Percentiles rank a stretch among this genome's conserved stretches.
phyloP scores from a whole-genome alignment of 306 rosid species.

The Ceratonia siliqua region DNA sequence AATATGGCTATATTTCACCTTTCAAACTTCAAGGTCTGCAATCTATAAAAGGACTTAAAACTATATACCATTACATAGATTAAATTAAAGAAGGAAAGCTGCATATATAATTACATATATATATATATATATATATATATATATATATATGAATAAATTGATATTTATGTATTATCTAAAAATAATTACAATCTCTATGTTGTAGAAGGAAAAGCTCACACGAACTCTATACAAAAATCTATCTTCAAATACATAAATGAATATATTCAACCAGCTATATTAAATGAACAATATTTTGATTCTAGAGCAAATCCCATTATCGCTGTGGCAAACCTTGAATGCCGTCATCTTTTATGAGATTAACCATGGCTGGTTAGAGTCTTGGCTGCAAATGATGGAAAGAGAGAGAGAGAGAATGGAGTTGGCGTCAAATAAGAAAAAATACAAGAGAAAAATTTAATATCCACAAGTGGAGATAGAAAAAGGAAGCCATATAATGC shows the following conservation, averaged over 20 bases:
- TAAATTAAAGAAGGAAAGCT: neutral
- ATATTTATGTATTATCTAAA: neutral
- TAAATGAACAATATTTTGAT: constrained; percentile 24
- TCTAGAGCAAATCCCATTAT: constrained; percentile 20
- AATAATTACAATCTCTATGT: constrained; percentile 21
- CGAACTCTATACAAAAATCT: constrained; percentile 26
- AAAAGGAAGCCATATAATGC: neutral
- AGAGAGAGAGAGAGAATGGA: neutral
- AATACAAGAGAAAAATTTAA: neutral
- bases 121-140: neutral
- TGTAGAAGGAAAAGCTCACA: neutral
- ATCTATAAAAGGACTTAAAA: neutral
- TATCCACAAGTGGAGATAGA: constrained; percentile 18
- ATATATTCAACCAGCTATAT: neutral
- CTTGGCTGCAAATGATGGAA: constrained; percentile 43
- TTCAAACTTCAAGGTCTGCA: neutral
- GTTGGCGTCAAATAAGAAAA: neutral
- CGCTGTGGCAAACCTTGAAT: constrained; percentile 20
- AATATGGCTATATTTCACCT: neutral
- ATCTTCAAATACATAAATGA: constrained; percentile 23
- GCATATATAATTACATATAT: neutral
- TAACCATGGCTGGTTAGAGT: constrained; percentile 37
- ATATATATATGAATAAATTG: neutral
- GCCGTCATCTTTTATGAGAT: constrained; percentile 24
- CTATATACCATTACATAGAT: neutral